Conservation (phyloP, 768 basidiomycete genomes). For the Plicaturopsis crispa region DNA sequence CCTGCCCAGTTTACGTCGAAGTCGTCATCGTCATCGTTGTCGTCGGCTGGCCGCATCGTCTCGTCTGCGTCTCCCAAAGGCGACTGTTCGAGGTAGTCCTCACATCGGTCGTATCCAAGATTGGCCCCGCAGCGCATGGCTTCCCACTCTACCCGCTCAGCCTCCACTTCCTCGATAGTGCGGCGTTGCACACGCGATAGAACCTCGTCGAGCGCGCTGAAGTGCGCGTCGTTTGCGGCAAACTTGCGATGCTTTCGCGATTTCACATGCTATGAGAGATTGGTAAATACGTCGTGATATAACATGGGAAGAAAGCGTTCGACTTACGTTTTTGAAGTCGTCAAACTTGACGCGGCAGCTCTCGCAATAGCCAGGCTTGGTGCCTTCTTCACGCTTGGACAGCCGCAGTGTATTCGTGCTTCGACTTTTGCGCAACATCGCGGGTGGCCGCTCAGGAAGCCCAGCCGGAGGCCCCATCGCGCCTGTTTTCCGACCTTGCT, state of each 20-base stretch:
- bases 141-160: constrained; percentile 17
- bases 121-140: too few relatives aligned
- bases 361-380: constrained; percentile 96
- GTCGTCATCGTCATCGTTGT: too few relatives aligned
- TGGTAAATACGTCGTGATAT: constrained; percentile 3
- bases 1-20: too few relatives aligned
- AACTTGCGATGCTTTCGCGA: constrained; percentile 76
- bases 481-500: constrained; percentile 23
- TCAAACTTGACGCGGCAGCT: constrained; percentile 89
- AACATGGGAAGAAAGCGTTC: constrained; percentile 2
- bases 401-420: constrained; percentile 74
- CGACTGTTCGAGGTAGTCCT: too few relatives aligned
- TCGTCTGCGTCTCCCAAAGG: too few relatives aligned
- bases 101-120: too few relatives aligned
- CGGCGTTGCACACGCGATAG: constrained; percentile 54
- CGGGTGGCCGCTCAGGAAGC: constrained; percentile 44
- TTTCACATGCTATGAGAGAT: constrained; percentile 53
- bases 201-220: constrained; percentile 68
- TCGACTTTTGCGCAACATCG: constrained; percentile 61
- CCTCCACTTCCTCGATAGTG: constrained; percentile 25
- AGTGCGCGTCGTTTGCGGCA: constrained; percentile 72
- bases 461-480: constrained; percentile 62
- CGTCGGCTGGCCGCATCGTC: too few relatives aligned
- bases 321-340: constrained; percentile 72
- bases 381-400: constrained; percentile 76